Conservation (phyloP, 495 filamentous ascomycete species). For the Bryoglossum gracile region DNA sequence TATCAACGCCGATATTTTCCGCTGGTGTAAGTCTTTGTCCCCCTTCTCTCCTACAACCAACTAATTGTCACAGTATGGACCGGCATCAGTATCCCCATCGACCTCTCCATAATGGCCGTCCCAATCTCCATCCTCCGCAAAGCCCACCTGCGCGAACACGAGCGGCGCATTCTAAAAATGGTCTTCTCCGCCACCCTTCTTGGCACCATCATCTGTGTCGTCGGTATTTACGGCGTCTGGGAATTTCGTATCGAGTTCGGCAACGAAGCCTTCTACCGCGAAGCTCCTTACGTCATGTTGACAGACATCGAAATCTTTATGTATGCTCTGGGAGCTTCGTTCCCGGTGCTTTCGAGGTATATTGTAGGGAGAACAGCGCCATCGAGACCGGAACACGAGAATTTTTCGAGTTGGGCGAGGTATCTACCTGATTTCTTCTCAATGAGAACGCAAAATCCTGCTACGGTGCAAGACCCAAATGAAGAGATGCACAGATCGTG, state of each 20-base stretch:
- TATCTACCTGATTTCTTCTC: slow-evolving; percentile 16
- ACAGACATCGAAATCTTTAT: slow-evolving; percentile 21
- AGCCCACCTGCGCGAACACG: slow-evolving; percentile 1
- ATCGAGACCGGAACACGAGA: neutral
- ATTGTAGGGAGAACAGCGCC: slow-evolving; percentile 5
- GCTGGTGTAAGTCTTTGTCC: slow-evolving; percentile 11
- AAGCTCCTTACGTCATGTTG: slow-evolving; percentile 12
- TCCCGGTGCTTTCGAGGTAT: slow-evolving; percentile 16
- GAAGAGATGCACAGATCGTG: neutral
- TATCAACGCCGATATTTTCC: slow-evolving; percentile 15
- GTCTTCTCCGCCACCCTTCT: slow-evolving; percentile 16
- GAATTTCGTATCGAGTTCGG: neutral
- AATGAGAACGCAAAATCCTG: neutral
- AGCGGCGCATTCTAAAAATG: slow-evolving; percentile 13
- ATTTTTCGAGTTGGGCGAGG: slow-evolving; percentile 15
- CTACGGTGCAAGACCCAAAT: neutral
- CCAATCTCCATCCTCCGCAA: slow-evolving; percentile 7
- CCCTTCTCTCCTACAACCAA: neutral
- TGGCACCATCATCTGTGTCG: slow-evolving; percentile 11
- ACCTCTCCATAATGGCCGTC: slow-evolving; percentile 11
- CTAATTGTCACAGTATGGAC: slow-evolving; percentile 14
- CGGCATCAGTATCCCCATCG: slow-evolving; percentile 11
- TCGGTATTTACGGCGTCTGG: slow-evolving; percentile 16
- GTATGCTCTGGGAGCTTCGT: slow-evolving; percentile 18
- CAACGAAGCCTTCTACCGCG: slow-evolving; percentile 10